Percentiles rank a stretch among this genome's conserved stretches.
Conservation (phyloP, 805 yeast genomes). For the Myxozyma neotropica region DNA sequence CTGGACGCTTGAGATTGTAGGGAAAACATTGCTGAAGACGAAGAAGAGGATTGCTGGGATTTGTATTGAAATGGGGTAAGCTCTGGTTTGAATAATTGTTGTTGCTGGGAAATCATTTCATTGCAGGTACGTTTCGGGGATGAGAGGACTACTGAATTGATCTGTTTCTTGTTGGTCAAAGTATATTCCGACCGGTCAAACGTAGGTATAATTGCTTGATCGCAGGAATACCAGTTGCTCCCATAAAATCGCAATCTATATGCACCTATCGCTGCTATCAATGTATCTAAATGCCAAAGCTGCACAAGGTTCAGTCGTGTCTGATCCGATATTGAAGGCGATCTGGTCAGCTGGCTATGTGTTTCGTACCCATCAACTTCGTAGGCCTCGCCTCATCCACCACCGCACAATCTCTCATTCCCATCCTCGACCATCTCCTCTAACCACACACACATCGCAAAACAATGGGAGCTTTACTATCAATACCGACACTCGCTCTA, state of each 20-base stretch:
- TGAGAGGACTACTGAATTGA: too few species aligned
- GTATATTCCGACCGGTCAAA: too few species aligned
- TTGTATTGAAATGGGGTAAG: background rate
- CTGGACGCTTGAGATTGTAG: background rate
- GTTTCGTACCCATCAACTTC: background rate
- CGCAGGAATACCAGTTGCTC: too few species aligned
- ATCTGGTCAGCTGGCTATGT: background rate
- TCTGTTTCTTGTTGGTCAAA: too few species aligned
- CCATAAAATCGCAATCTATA: too few species aligned
- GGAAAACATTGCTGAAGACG: background rate
- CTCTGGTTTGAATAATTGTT: background rate
- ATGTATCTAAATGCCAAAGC: too few species aligned
- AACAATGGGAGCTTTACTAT: constrained; percentile 46
- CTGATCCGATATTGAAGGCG: too few species aligned
- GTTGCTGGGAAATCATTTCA: background rate
- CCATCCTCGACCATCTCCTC: background rate
- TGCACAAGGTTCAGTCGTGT: too few species aligned
- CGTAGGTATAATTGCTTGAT: too few species aligned
- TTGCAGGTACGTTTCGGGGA: background rate
- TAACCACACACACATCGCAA: background rate
- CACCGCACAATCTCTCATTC: too few species aligned
- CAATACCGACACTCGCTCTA: constrained; percentile 58
- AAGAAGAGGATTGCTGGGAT: background rate
- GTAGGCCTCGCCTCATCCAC: constrained; percentile 3
- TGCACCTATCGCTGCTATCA: too few species aligned